Evolutionary conservation across 345 rosid species (phyloP), one percentile per base, ranked within the genome.

Genomic region (Chamaenerion angustifolium): DNA sequence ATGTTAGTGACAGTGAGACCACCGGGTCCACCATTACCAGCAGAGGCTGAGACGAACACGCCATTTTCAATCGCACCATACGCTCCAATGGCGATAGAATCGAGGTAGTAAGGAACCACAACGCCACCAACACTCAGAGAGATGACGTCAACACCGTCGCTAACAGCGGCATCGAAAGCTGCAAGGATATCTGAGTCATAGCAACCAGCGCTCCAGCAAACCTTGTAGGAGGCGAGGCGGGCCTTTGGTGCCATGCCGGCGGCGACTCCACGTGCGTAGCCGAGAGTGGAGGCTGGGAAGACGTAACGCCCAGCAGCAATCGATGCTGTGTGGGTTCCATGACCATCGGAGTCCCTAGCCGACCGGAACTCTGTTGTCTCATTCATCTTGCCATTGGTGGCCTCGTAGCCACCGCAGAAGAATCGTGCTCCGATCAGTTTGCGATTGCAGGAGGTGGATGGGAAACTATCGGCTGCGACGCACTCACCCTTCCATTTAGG

Each of bases 171-270:
- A 52, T 92, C 96, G 52, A 87, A 86, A 11, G 98, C 93, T 1
- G 85, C 95, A 10, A 92, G 64, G 31, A 92, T 87, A 63, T 92
- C 95, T 13, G 98, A 84, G 63, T 87, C 95, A 7, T 83, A 92
- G 55, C 98, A 92, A 4, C 96, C 96, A 42, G 85, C 48, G 67
- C 78, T 82, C 98, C 98, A 92, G 61, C 96, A 92, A 11, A 87
- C 88, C 56, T 92, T 92, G 64, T 87, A 90, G 6, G 68, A 80
- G n/a, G 95, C 87, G 52, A 87, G 71, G 25, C 96, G 68, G 12
- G 98, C 96, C 31, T 87, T 92, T 0, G 95, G 96, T 5, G 96
- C 96, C 81, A 92, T 84, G 6, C 96, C 96, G 3, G 89, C 82
- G 6, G 98, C 95, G 19, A 92, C 70, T 1, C 96, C 96, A 6